These are phyloP conservation scores for Knoxdaviesia capensis DNA, from an alignment of 2,329 filamentous ascomycete genomes.

Conservation along the genomic window DNA sequence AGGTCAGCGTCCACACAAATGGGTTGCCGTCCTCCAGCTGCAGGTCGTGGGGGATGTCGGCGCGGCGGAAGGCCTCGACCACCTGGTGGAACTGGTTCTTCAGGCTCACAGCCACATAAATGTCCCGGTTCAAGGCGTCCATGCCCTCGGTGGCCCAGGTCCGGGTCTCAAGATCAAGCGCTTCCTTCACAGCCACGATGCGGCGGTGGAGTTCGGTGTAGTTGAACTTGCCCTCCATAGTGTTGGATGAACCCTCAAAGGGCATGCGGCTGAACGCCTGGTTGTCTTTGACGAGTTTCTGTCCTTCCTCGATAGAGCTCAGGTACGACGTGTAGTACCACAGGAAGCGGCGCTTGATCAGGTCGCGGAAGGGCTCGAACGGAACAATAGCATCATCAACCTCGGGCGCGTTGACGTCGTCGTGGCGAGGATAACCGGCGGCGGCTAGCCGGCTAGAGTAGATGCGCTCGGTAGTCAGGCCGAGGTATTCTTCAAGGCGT, in stretches of 20 bases:
- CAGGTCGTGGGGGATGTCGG: constrained; percentile 54
- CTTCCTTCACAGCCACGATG: constrained; percentile 45
- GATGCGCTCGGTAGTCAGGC: constrained; percentile 33
- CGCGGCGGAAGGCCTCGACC: constrained; percentile 50
- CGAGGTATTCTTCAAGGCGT: constrained; percentile 61
- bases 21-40: constrained; percentile 64
- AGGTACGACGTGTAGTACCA: constrained; percentile 93
- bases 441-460: constrained; percentile 10
- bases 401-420: constrained; percentile 25
- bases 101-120: constrained; percentile 62
- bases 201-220: constrained; percentile 56
- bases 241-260: constrained; percentile 59
- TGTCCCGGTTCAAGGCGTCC: constrained; percentile 40
- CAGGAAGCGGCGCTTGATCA: constrained; percentile 78
- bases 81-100: constrained; percentile 73
- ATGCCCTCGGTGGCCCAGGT: constrained; percentile 54
- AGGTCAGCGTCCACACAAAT: constrained; percentile 73
- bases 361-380: constrained; percentile 76
- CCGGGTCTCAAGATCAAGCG: constrained; percentile 50
- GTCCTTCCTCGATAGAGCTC: constrained; percentile 44
- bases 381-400: constrained; percentile 32
- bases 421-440: constrained; percentile 9
- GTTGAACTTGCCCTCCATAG: constrained; percentile 73
- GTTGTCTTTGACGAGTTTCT: constrained; percentile 40
- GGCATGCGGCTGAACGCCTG: constrained; percentile 61